Base-by-base conservation (phyloP, 495 filamentous ascomycete species). In the Penicillium simplicissimum region DNA sequence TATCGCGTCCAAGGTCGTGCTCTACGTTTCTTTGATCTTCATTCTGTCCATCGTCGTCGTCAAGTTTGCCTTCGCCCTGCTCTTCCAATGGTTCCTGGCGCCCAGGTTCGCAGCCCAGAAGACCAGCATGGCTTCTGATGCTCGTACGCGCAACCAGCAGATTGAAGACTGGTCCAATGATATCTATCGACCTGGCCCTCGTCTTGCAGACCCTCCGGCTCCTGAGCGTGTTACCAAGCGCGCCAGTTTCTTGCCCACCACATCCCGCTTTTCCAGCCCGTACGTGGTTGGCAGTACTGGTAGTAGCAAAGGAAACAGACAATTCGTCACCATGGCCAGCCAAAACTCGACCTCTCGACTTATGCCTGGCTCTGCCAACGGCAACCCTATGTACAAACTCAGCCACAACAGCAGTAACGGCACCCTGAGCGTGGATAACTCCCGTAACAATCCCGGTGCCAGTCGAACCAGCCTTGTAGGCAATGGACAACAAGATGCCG, bases 101-200 rank as follows among this genome's bases (percentile, higher is more conserved):
- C 87, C 87, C 61, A 88, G 86, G 33, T 93, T 92, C 69, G 94
- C 87, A 9, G 90, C 95, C 0, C 75, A 81, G 31, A 93, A 87
- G 67, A 91, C 93, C 3, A 90, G 87, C 11, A 77, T 86, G 69
- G 76, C 75, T 15, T 82, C 88, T 3, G 87, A 93, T 72, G 81
- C 83, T 48, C 91, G 90, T 70, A 88, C 90, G 71, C 86, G 96
- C 47, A 88, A 94, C 57, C 88, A 91, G 60, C 91, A 98, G 71
- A 99, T 99, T 58, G 96, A 99, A 74, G 94, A 97, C 64, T 99
- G 96, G 96, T 89, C 87, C 13, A 93, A 99, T 61, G 96, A 99
- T 65, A 98, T 98, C 67, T 97, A 98, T 68, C 88, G 92, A 31
- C 89, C 93, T 11, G 91, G 91, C 3, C 90, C 91, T 58, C 88